Evolutionary conservation across 1,139 yeast genomes (phyloP).

Genomic region (Saccharomyces hybrid): DNA sequence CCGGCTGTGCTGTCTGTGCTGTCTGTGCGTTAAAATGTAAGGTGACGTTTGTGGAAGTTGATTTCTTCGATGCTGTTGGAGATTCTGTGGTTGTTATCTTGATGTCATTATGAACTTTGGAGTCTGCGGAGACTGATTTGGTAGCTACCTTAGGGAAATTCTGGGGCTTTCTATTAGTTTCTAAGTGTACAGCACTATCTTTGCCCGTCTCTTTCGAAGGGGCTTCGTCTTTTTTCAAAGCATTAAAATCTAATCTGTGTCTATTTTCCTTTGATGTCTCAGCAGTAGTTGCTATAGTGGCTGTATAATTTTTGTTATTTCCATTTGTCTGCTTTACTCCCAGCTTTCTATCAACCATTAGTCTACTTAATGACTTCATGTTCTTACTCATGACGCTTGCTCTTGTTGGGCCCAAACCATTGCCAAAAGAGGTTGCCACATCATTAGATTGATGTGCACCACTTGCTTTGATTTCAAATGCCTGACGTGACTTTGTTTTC

Average conservation of each 20-base stretch:
- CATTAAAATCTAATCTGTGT: not conserved
- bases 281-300: conserved; percentile 1
- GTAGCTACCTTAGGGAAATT: not conserved
- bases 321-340: conserved; percentile 10
- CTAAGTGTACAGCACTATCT: not conserved
- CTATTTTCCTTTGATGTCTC: not conserved
- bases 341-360: conserved; percentile 29
- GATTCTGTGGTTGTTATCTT: not conserved
- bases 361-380: conserved; percentile 24
- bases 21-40: not conserved
- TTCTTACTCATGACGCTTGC: conserved; percentile 30
- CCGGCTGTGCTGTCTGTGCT: conserved; percentile 6
- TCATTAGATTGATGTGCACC: conserved; percentile 32
- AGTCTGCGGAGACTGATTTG: not conserved
- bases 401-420: conserved; percentile 31
- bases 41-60: not conserved
- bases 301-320: conserved; percentile 1
- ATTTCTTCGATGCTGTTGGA: conserved; percentile 2
- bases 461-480: conserved; percentile 32
- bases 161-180: not conserved
- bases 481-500: conserved; percentile 21
- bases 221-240: not conserved
- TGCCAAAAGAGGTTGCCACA: conserved; percentile 28
- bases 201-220: not conserved
- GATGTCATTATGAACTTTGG: not conserved